These are phyloP conservation scores for Ophiostoma populinum DNA, from an alignment of 2,329 filamentous ascomycete genomes.

Conservation along the genomic window DNA sequence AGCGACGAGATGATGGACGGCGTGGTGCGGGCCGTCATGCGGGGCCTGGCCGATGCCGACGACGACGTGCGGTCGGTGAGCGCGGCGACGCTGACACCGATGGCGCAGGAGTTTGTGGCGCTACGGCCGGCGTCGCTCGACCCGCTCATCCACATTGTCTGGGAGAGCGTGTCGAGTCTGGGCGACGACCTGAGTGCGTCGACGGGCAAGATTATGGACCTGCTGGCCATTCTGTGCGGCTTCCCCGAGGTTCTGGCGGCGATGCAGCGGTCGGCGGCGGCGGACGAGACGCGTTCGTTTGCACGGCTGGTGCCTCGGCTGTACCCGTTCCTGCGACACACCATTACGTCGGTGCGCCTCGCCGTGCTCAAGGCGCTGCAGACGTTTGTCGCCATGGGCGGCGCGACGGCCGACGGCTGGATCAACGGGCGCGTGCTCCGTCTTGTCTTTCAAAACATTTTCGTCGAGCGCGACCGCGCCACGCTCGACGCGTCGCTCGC, in stretches of 20 bases:
- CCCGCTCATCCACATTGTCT: slow-evolving; percentile 80
- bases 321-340: slow-evolving; percentile 91
- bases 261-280: slow-evolving; percentile 77
- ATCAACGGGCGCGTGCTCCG: slow-evolving; percentile 77
- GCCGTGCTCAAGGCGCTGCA: slow-evolving; percentile 83
- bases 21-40: slow-evolving; percentile 83
- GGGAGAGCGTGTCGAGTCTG: slow-evolving; percentile 93
- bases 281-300: slow-evolving; percentile 78
- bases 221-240: slow-evolving; percentile 85
- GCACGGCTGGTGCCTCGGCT: slow-evolving; percentile 80
- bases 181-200: slow-evolving; percentile 94
- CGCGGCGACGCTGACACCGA: slow-evolving; percentile 90
- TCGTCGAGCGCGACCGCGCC: slow-evolving; percentile 77
- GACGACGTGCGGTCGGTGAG: slow-evolving; percentile 95
- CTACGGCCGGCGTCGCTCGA: slow-evolving; percentile 65
- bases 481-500: slow-evolving; percentile 72
- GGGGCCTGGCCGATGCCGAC: slow-evolving; percentile 75
- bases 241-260: slow-evolving; percentile 84
- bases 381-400: slow-evolving; percentile 80
- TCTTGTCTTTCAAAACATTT: slow-evolving; percentile 82
- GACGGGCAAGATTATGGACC: slow-evolving; percentile 96
- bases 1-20: slow-evolving; percentile 81
- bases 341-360: slow-evolving; percentile 85
- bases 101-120: slow-evolving; percentile 84
- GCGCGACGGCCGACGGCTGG: slow-evolving; percentile 71